These are phyloP conservation scores for Macaranga tanarius DNA, from an alignment of 441 rosid genomes.

Conservation along the genomic window DNA sequence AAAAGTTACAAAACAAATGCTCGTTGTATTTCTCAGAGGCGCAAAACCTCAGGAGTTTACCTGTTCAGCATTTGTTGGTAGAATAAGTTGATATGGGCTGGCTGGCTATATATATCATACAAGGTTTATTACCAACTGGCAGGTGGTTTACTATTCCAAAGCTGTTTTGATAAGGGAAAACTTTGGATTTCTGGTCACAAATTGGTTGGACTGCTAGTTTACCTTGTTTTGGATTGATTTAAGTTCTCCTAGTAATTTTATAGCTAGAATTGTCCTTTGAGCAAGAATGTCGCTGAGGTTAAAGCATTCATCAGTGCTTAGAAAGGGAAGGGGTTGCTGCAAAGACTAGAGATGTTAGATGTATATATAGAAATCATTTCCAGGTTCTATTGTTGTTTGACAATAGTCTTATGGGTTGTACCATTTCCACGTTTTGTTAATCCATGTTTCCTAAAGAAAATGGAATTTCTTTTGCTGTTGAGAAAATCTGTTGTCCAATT, in stretches of 20 bases:
- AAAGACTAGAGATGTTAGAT: neutral
- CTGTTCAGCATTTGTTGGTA: conserved; percentile 6
- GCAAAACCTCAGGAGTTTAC: neutral
- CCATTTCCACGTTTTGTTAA: too few species aligned
- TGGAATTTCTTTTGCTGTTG: neutral
- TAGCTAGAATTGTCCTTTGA: neutral
- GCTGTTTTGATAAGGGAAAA: neutral
- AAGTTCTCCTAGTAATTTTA: neutral
- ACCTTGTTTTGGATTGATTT: neutral
- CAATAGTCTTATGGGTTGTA: neutral
- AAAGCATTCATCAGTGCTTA: neutral
- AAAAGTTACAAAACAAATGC: conserved; percentile 5
- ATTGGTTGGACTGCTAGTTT: neutral
- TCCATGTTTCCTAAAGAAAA: neutral
- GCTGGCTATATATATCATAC: neutral
- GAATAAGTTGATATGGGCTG: too few species aligned
- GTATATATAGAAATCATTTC: too few species aligned
- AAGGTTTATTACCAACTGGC: neutral
- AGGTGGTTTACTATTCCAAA: conserved; percentile 4
- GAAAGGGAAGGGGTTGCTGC: neutral
- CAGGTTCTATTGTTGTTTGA: neutral
- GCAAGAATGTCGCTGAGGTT: neutral
- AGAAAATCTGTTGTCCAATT: neutral
- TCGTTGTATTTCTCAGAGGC: neutral
- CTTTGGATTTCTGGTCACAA: neutral